Percentiles rank a stretch among this genome's conserved stretches.
Conservation (phyloP, 495 filamentous ascomycete species). For the Tuber brumale region DNA sequence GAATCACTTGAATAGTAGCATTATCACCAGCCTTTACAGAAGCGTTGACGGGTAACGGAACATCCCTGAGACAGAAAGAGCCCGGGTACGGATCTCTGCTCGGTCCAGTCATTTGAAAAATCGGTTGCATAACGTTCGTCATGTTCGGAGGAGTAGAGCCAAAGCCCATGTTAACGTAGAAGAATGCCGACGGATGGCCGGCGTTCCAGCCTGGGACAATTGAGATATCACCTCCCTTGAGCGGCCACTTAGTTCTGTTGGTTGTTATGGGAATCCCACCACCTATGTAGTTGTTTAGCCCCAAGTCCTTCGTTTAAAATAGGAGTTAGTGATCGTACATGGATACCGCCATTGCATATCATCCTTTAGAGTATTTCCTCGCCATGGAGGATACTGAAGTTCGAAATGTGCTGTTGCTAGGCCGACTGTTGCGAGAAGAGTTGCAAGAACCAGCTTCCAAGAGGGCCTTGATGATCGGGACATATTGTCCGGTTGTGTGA, state of each 20-base stretch:
- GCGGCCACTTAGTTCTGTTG: conserved; percentile 90
- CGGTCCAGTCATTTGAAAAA: conserved; percentile 83
- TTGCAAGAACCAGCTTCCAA: conserved; percentile 48
- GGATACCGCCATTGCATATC: conserved; percentile 99
- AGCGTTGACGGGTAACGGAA: conserved; percentile 71
- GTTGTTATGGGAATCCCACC: conserved; percentile 71
- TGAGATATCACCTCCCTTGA: conserved; percentile 74
- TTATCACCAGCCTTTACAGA: conserved; percentile 73
- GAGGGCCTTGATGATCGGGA: conserved; percentile 47
- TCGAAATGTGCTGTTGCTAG: conserved; percentile 70
- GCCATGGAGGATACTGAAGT: conserved; percentile 87
- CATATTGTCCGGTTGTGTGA: conserved; percentile 31
- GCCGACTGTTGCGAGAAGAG: conserved; percentile 46
- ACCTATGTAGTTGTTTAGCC: conserved; percentile 50
- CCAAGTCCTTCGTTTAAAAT: neutral
- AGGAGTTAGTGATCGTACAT: conserved; percentile 56
- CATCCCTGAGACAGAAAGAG: conserved; percentile 81
- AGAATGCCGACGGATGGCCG: conserved; percentile 73
- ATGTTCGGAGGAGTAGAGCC: conserved; percentile 79
- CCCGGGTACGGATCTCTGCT: conserved; percentile 74
- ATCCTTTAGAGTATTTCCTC: conserved; percentile 85
- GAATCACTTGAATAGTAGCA: conserved; percentile 90
- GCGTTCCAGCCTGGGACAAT: conserved; percentile 92
- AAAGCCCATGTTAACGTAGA: conserved; percentile 92
- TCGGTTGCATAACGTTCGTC: conserved; percentile 72